A percentile compares a stretch with the other conserved stretches of the same genome.
Evolutionary conservation across 768 basidiomycete genomes (phyloP).

Genomic region (Cyclocybe cylindracea): DNA sequence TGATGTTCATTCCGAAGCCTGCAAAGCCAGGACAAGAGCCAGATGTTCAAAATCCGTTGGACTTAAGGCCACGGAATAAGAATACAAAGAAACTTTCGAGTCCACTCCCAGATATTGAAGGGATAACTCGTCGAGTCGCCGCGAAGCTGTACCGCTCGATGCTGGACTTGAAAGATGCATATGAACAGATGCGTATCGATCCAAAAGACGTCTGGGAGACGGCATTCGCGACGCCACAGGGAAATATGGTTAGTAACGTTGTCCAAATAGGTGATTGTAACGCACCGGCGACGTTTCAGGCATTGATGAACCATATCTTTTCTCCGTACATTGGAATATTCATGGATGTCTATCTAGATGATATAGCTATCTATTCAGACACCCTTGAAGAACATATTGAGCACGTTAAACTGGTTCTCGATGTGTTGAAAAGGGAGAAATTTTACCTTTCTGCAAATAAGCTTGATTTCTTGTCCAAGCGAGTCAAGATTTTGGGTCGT

Average conservation of each 20-base stretch:
- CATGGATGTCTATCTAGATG: neutral
- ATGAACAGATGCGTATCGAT: too few species aligned
- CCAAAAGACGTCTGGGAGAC: too few species aligned
- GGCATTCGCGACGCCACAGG: too few species aligned
- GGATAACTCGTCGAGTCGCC: too few species aligned
- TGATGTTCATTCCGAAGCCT: conserved; percentile 31
- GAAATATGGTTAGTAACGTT: too few species aligned
- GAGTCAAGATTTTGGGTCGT: conserved; percentile 22
- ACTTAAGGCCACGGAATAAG: conserved; percentile 32
- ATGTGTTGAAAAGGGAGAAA: conserved; percentile 27
- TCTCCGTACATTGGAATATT: too few species aligned
- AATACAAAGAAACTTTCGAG: conserved; percentile 38
- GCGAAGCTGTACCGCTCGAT: too few species aligned
- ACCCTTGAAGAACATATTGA: conserved; percentile 29
- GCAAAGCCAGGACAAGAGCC: conserved; percentile 16
- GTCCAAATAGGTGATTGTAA: too few species aligned
- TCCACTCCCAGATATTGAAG: conserved; percentile 40
- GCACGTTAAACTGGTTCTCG: conserved; percentile 26
- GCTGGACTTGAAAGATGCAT: too few species aligned
- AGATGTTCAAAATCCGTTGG: conserved; percentile 29
- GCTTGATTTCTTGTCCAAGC: conserved; percentile 25
- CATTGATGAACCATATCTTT: too few species aligned
- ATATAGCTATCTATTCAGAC: conserved; percentile 40
- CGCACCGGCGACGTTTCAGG: too few species aligned
- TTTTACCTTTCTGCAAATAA: conserved; percentile 35